phyloP scores from a whole-genome alignment of 208 protist species.

The Trypanosoma brucei region DNA sequence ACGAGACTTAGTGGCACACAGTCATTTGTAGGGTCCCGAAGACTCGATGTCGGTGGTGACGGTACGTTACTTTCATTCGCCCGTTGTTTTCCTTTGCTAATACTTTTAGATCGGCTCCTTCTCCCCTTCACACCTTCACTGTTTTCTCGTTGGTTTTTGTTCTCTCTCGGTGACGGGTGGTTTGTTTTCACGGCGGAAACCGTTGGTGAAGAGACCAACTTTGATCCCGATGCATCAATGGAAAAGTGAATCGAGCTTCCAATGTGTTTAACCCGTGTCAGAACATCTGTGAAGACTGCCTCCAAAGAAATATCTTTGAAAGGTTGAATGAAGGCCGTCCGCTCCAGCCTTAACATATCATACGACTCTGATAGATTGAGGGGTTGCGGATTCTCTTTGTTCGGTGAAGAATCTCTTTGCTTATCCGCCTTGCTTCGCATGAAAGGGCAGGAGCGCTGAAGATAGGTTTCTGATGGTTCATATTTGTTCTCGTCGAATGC shows the following conservation, averaged over 20 bases:
- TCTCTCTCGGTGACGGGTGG: not conserved
- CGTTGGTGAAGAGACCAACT: too few relatives aligned
- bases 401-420: not conserved
- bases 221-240: not conserved
- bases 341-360: not conserved
- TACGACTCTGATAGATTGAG: constrained; percentile 5
- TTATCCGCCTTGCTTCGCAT: not conserved
- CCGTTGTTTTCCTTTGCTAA: not conserved
- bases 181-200: too few relatives aligned
- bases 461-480: not conserved
- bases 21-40: constrained; percentile 5
- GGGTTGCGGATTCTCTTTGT: not conserved
- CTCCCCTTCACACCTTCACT: not conserved
- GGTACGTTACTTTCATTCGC: not conserved
- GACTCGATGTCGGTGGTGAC: not conserved
- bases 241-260: constrained; percentile 20
- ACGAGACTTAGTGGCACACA: constrained; percentile 24
- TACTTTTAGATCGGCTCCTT: not conserved
- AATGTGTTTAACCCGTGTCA: constrained; percentile 1
- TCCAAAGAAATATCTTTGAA: constrained; percentile 15
- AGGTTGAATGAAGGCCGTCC: not conserved
- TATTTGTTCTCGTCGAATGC: constrained; percentile 20
- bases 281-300: constrained; percentile 5
- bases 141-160: not conserved
- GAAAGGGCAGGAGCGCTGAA: not conserved